A percentile compares a stretch with the other conserved stretches of the same genome.
Evolutionary conservation across 805 yeast species (phyloP).

Genomic region (Zygosaccharomyces kombuchaensis): DNA sequence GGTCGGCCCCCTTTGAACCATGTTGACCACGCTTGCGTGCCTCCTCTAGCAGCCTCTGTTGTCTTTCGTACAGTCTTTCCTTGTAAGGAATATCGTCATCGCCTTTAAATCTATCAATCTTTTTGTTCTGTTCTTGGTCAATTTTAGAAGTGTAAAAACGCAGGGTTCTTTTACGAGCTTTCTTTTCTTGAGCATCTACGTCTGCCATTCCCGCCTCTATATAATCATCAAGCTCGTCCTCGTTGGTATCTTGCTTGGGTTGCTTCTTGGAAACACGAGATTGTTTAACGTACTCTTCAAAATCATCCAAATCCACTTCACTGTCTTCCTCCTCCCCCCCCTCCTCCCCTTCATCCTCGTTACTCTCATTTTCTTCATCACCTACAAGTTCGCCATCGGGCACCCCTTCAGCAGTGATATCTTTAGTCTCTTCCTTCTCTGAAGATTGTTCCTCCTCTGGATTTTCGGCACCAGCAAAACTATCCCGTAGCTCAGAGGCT

Average conservation of each 20-base stretch:
- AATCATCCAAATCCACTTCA: constrained; percentile 36
- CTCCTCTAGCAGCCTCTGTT: constrained; percentile 79
- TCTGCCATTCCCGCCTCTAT: constrained; percentile 73
- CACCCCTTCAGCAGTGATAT: constrained; percentile 8
- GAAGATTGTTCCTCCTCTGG: constrained; percentile 14
- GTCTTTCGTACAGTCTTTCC: constrained; percentile 86
- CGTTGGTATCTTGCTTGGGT: constrained; percentile 24
- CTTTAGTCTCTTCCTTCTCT: constrained; percentile 22
- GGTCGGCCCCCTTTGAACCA: constrained; percentile 49
- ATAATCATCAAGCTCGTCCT: constrained; percentile 43
- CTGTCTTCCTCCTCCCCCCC: constrained; percentile 24
- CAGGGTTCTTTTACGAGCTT: constrained; percentile 69
- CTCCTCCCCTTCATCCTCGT: constrained; percentile 24
- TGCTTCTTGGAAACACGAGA: constrained; percentile 48
- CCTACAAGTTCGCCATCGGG: constrained; percentile 18
- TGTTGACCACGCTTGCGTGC: constrained; percentile 80
- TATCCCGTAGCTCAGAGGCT: constrained; percentile 52
- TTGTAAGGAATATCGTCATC: constrained; percentile 89
- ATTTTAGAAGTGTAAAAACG: constrained; percentile 96
- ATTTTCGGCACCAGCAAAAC: constrained; percentile 24
- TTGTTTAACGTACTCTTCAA: constrained; percentile 49
- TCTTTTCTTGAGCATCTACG: constrained; percentile 83
- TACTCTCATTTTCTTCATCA: constrained; percentile 24
- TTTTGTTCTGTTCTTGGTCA: constrained; percentile 72
- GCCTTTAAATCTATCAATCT: constrained; percentile 60